Percentiles rank a stretch among this genome's conserved stretches.
phyloP scores from a whole-genome alignment of 2,329 filamentous ascomycete species.

The Pestalotiopsis sp. region DNA sequence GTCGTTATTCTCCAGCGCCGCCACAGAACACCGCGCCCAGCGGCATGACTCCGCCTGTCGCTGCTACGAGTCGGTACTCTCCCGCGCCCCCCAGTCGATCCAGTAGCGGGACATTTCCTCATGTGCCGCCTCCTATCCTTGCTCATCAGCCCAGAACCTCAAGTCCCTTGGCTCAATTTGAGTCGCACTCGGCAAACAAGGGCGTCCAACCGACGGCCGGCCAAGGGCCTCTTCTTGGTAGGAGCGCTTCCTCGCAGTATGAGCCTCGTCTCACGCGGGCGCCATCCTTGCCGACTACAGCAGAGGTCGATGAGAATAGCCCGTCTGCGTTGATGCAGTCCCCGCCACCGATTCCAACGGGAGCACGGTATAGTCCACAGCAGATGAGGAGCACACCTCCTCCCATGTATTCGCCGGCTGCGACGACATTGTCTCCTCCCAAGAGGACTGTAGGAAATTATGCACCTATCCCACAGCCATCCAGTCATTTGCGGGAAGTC shows the following conservation, averaged over 20 bases:
- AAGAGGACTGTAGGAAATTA: slow-evolving; percentile 59
- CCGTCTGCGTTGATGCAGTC: slow-evolving; percentile 35
- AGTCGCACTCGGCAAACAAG: slow-evolving; percentile 42
- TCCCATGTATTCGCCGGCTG: slow-evolving; percentile 43
- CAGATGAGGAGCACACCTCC: slow-evolving; percentile 52
- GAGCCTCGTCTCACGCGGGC: slow-evolving; percentile 58
- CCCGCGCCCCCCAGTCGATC: slow-evolving; percentile 47
- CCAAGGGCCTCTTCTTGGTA: slow-evolving; percentile 46
- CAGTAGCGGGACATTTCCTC: slow-evolving; percentile 42
- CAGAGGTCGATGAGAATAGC: slow-evolving; percentile 62
- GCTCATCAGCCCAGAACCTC: slow-evolving; percentile 67
- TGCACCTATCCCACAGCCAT: slow-evolving; percentile 41
- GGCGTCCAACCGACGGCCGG: slow-evolving; percentile 31
- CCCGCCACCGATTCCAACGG: slow-evolving; percentile 27
- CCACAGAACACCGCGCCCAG: slow-evolving; percentile 41
- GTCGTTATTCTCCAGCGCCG: slow-evolving; percentile 66
- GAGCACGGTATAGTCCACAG: slow-evolving; percentile 42
- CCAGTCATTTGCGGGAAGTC: slow-evolving; percentile 31
- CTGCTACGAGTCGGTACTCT: slow-evolving; percentile 56
- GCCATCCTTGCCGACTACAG: slow-evolving; percentile 61
- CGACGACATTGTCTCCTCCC: slow-evolving; percentile 54
- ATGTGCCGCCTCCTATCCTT: slow-evolving; percentile 48
- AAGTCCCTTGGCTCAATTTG: slow-evolving; percentile 67
- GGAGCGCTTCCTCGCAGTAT: slow-evolving; percentile 55
- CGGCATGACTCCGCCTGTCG: slow-evolving; percentile 37